A percentile compares a stretch with the other conserved stretches of the same genome.
Evolutionary conservation across 768 basidiomycete species (phyloP).

Genomic region (Boletus edulis): DNA sequence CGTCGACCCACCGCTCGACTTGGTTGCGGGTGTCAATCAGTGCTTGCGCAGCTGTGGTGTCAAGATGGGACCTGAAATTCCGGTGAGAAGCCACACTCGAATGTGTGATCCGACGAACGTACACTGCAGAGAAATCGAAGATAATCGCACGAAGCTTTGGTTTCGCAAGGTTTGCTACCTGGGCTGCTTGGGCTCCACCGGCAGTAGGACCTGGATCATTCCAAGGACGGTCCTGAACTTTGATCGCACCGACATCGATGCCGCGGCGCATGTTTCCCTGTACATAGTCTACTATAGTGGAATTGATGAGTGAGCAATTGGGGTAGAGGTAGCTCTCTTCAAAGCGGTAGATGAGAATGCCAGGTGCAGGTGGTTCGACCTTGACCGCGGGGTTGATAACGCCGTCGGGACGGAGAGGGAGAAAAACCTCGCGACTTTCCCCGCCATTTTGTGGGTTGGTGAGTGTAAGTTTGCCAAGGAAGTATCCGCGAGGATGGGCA

Average conservation of each 20-base stretch:
- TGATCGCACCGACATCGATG: conserved; percentile 63
- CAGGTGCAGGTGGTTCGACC: conserved; percentile 77
- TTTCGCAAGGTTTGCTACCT: conserved; percentile 47
- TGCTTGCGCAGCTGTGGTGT: conserved; percentile 89
- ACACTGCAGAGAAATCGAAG: conserved; percentile 89
- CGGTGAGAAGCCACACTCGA: not conserved
- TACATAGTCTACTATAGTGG: conserved; percentile 75
- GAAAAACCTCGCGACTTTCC: conserved; percentile 69
- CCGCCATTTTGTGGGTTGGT: conserved; percentile 35
- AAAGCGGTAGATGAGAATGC: conserved; percentile 87
- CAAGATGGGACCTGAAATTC: conserved; percentile 68
- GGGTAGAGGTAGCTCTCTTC: conserved; percentile 91
- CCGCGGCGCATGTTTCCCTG: conserved; percentile 75
- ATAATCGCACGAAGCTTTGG: conserved; percentile 84
- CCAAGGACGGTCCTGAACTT: conserved; percentile 80
- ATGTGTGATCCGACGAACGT: conserved; percentile 6
- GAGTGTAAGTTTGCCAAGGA: conserved; percentile 83
- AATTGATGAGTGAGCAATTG: conserved; percentile 68
- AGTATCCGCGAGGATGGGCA: conserved; percentile 84
- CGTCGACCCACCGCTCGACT: conserved; percentile 86
- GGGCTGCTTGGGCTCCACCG: conserved; percentile 45
- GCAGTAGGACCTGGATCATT: conserved; percentile 82
- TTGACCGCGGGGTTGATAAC: conserved; percentile 68
- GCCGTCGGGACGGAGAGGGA: conserved; percentile 65
- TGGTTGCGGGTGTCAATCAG: conserved; percentile 85